These are phyloP conservation scores for Cyclocybe cylindracea DNA, from an alignment of 768 basidiomycete genomes.

Conservation along the genomic window DNA sequence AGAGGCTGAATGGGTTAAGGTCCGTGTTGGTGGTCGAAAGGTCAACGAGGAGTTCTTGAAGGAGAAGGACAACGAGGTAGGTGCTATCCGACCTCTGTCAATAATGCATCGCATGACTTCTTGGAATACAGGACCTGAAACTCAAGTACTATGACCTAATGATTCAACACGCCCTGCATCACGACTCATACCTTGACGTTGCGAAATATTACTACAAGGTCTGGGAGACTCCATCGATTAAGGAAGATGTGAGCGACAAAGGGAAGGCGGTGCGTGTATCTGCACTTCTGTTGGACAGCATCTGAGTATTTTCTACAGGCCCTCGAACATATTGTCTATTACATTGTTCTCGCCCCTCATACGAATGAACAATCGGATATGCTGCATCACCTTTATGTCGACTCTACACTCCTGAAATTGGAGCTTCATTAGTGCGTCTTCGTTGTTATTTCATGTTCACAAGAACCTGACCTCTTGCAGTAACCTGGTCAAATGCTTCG, in stretches of 20 bases:
- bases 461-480: constrained; percentile 42
- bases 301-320: constrained; percentile 49
- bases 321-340: constrained; percentile 93
- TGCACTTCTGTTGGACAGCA: constrained; percentile 3
- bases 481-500: constrained; percentile 92
- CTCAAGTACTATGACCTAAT: constrained; percentile 95
- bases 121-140: constrained; percentile 76
- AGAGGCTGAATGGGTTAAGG: constrained; percentile 92
- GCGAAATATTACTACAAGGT: constrained; percentile 96
- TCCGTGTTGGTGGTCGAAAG: constrained; percentile 88
- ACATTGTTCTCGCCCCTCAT: constrained; percentile 89
- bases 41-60: constrained; percentile 93
- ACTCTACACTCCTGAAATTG: constrained; percentile 79
- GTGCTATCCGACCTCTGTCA: not conserved
- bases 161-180: constrained; percentile 91
- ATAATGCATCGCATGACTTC: not conserved
- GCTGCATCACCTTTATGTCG: constrained; percentile 81
- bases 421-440: constrained; percentile 77
- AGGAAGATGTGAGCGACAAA: constrained; percentile 74
- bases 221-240: constrained; percentile 96
- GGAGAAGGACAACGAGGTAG: constrained; percentile 84
- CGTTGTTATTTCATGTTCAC: not conserved
- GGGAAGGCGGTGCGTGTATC: constrained; percentile 58
- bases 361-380: constrained; percentile 98
- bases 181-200: constrained; percentile 85